These are phyloP conservation scores for Marsdenia floribunda DNA, from an alignment of 257 asterid species.

Conservation along the genomic window DNA sequence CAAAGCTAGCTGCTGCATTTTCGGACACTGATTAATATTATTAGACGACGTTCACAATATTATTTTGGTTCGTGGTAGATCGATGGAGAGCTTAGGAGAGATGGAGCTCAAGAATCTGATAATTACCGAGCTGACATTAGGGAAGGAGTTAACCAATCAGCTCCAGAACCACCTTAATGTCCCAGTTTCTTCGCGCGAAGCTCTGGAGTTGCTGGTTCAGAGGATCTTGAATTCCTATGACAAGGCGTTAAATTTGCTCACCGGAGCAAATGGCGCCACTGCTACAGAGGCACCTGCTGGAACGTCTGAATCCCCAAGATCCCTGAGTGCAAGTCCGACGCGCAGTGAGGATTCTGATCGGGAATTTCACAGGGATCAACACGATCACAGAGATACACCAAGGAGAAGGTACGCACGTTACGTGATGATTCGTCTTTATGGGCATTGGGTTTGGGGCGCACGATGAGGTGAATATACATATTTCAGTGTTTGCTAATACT, in stretches of 20 bases:
- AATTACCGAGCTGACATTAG: conserved; percentile 42
- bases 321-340: conserved; percentile 36
- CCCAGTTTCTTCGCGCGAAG: conserved; percentile 37
- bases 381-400: conserved; percentile 22
- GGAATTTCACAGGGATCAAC: conserved; percentile 35
- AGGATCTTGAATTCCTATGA: conserved; percentile 49
- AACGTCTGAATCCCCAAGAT: conserved; percentile 36
- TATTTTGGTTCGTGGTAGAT: background rate
- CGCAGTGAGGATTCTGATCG: conserved; percentile 52
- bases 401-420: conserved; percentile 47
- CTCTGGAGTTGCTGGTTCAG: conserved; percentile 42
- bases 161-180: conserved; percentile 47
- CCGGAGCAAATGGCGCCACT: background rate
- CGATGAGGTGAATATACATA: no score
- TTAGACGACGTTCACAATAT: no score
- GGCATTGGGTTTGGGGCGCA: no score
- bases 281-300: conserved; percentile 10
- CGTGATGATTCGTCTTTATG: no score
- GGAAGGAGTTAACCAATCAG: conserved; percentile 58
- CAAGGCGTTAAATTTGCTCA: conserved; percentile 44
- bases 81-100: conserved; percentile 43
- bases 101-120: conserved; percentile 30
- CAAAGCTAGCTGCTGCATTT: background rate
- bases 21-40: no score
- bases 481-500: background rate